Conservation (phyloP, 1,284 basidiomycete species). For the Ganoderma meredithae region DNA sequence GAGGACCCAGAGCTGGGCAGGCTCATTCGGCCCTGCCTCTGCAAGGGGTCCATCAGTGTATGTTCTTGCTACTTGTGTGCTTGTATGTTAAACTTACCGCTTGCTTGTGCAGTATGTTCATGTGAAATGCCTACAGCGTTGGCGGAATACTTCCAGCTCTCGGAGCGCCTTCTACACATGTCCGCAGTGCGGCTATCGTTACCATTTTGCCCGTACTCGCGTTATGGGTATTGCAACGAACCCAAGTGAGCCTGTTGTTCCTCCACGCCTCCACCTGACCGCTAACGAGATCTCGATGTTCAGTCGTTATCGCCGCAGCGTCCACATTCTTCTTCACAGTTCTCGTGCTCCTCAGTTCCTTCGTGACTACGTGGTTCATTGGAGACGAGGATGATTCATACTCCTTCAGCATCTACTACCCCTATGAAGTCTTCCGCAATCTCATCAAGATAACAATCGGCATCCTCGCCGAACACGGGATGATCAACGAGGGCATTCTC, state of each 20-base stretch:
- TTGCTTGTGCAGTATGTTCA: slow-evolving; percentile 66
- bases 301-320: slow-evolving; percentile 71
- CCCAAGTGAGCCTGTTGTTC: slow-evolving; percentile 51
- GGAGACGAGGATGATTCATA: slow-evolving; percentile 51
- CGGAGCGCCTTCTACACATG: slow-evolving; percentile 74
- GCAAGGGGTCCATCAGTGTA: slow-evolving; percentile 82
- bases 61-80: slow-evolving; percentile 38
- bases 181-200: slow-evolving; percentile 78
- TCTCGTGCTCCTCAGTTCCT: slow-evolving; percentile 75
- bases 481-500: slow-evolving; percentile 49
- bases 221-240: slow-evolving; percentile 77
- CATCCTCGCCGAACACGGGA: slow-evolving; percentile 63
- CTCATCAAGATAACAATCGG: slow-evolving; percentile 70
- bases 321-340: slow-evolving; percentile 71
- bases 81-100: slow-evolving; percentile 22
- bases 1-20: slow-evolving; percentile 67
- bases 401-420: slow-evolving; percentile 56
- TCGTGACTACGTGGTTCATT: slow-evolving; percentile 70
- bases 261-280: not conserved
- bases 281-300: not conserved
- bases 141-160: slow-evolving; percentile 67
- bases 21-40: slow-evolving; percentile 79
- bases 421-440: slow-evolving; percentile 65
- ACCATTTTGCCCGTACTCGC: slow-evolving; percentile 73
- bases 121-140: slow-evolving; percentile 75